Conservation (phyloP, 2,329 filamentous ascomycete species). For the Ophiosphaerella narmari region DNA sequence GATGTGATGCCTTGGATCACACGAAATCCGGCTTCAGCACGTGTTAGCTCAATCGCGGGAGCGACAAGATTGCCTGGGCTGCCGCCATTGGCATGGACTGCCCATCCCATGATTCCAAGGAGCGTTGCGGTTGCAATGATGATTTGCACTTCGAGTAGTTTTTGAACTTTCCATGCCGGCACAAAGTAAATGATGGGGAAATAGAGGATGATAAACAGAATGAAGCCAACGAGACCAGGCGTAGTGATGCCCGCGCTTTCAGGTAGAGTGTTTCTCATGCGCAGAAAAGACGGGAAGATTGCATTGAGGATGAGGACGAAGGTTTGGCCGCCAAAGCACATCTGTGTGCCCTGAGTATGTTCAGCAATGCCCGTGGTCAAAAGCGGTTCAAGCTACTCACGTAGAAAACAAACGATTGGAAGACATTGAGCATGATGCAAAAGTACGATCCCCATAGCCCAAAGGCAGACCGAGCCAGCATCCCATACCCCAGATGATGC, state of each 20-base stretch:
- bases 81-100: slow-evolving; percentile 11
- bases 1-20: slow-evolving; percentile 10
- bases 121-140: slow-evolving; percentile 9
- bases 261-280: slow-evolving; percentile 25
- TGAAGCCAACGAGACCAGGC: slow-evolving; percentile 15
- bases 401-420: slow-evolving; percentile 21
- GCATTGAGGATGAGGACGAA: slow-evolving; percentile 19
- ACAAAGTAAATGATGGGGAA: slow-evolving; percentile 21
- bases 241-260: slow-evolving; percentile 14
- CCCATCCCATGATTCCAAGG: slow-evolving; percentile 16
- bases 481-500: slow-evolving; percentile 21
- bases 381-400: not conserved
- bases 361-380: not conserved
- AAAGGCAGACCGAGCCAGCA: slow-evolving; percentile 20
- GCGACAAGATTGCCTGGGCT: slow-evolving; percentile 14
- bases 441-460: slow-evolving; percentile 26
- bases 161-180: slow-evolving; percentile 15
- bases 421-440: slow-evolving; percentile 23
- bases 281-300: slow-evolving; percentile 20
- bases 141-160: slow-evolving; percentile 14
- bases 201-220: slow-evolving; percentile 17
- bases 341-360: slow-evolving; percentile 13
- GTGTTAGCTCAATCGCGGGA: slow-evolving; percentile 12
- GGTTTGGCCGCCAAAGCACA: slow-evolving; percentile 25
- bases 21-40: slow-evolving; percentile 14